Evolutionary conservation across 2,329 filamentous ascomycete species (phyloP).

Genomic region (Fusarium penzigii): DNA sequence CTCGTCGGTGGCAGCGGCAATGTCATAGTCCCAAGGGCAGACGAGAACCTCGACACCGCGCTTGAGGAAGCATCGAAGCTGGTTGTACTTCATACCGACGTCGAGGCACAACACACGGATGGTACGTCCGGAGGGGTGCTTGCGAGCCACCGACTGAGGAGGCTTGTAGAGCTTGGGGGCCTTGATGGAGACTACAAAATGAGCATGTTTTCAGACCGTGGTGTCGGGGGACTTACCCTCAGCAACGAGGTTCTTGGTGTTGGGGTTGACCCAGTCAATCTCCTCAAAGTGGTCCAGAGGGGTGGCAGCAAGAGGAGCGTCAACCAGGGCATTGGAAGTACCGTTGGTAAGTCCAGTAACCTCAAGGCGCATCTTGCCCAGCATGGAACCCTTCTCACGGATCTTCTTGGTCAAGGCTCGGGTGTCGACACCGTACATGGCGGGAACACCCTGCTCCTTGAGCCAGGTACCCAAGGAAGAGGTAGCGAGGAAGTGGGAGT

Average conservation of each 20-base stretch:
- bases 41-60: constrained; percentile 93
- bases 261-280: constrained; percentile 89
- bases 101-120: constrained; percentile 91
- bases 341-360: constrained; percentile 49
- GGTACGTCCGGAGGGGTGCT: constrained; percentile 84
- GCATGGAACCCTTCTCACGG: constrained; percentile 91
- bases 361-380: constrained; percentile 83
- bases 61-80: constrained; percentile 87
- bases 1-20: constrained; percentile 75
- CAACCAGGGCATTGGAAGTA: constrained; percentile 35
- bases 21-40: constrained; percentile 95
- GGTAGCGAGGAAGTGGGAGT: constrained; percentile 87
- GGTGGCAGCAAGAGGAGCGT: constrained; percentile 22
- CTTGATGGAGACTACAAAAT: constrained; percentile 77
- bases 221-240: constrained; percentile 69
- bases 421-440: constrained; percentile 94
- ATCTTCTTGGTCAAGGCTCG: constrained; percentile 92
- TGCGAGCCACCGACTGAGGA: constrained; percentile 67
- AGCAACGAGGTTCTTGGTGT: constrained; percentile 87
- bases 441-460: constrained; percentile 91
- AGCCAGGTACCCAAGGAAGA: constrained; percentile 94
- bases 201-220: constrained; percentile 36
- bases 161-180: constrained; percentile 84
- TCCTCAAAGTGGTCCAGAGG: constrained; percentile 64
- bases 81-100: constrained; percentile 98